Evolutionary conservation across 306 rosid genomes (phyloP).

Genomic region (Gynostemma pentaphyllum): DNA sequence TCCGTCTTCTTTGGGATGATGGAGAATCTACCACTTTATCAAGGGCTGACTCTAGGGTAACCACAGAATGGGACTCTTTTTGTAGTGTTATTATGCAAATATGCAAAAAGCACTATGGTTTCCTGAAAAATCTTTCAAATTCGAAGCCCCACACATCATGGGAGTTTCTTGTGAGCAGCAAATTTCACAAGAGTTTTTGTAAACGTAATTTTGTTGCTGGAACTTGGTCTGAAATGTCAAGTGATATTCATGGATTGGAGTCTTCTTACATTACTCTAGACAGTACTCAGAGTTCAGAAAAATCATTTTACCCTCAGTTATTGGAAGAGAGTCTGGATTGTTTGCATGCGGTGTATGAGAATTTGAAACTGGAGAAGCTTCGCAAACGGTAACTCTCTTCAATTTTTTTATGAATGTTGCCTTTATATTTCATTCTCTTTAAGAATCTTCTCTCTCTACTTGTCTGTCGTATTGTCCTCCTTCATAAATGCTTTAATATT

Average conservation of each 20-base stretch:
- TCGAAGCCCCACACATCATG: constrained; percentile 46
- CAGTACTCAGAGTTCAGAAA: constrained; percentile 23
- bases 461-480: constrained; percentile 10
- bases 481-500: constrained; percentile 6
- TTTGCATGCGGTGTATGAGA: constrained; percentile 91
- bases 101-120: constrained; percentile 30
- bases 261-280: constrained; percentile 19
- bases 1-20: constrained; percentile 84
- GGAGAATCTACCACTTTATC: constrained; percentile 45
- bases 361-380: constrained; percentile 76
- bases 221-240: constrained; percentile 26
- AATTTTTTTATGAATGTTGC: not conserved
- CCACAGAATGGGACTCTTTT: constrained; percentile 75
- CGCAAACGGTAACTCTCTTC: constrained; percentile 48
- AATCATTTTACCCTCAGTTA: constrained; percentile 43
- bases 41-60: constrained; percentile 36
- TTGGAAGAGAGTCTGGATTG: constrained; percentile 60
- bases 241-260: constrained; percentile 24
- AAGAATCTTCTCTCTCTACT: not conserved
- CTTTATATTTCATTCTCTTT: not conserved
- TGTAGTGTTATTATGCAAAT: constrained; percentile 52
- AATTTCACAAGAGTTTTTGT: constrained; percentile 59
- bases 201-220: constrained; percentile 37
- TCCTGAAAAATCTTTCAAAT: constrained; percentile 24
- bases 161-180: constrained; percentile 75